Evolutionary conservation across 1,284 basidiomycete genomes (phyloP).

Genomic region (Fomitopsis schrenkii): DNA sequence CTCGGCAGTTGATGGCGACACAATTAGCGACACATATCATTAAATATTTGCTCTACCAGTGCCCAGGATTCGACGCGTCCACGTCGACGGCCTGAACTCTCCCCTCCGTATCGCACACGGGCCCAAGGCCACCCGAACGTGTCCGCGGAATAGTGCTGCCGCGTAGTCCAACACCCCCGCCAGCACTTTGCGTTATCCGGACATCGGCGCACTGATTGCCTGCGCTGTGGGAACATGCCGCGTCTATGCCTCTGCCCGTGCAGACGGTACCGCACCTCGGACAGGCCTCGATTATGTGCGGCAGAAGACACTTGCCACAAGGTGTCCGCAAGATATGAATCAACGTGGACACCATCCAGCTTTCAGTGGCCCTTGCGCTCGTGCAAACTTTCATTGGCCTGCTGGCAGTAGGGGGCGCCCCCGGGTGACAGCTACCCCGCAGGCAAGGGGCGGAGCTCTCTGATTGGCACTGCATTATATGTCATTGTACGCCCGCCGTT

Average conservation of each 20-base stretch:
- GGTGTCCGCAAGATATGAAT: constrained; percentile 1
- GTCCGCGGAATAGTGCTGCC: neutral
- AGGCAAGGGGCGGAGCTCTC: neutral
- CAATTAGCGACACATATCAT: too few species aligned
- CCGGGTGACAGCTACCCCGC: neutral
- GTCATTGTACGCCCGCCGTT: neutral
- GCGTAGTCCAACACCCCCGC: neutral
- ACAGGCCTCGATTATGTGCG: neutral
- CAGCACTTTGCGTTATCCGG: neutral
- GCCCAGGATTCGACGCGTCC: too few species aligned
- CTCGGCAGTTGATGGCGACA: too few species aligned
- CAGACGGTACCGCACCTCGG: neutral
- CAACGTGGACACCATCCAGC: neutral
- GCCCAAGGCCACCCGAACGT: too few species aligned
- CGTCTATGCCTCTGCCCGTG: neutral
- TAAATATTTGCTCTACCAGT: too few species aligned
- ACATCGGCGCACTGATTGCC: neutral
- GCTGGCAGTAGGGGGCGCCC: neutral
- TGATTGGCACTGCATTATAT: neutral
- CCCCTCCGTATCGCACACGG: too few species aligned
- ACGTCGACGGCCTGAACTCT: too few species aligned
- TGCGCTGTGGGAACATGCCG: neutral
- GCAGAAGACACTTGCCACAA: neutral
- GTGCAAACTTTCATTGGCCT: neutral
- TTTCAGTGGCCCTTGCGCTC: neutral